Base-by-base conservation (phyloP, 352 stramenopile genomes). In the Pythium angustatum region DNA sequence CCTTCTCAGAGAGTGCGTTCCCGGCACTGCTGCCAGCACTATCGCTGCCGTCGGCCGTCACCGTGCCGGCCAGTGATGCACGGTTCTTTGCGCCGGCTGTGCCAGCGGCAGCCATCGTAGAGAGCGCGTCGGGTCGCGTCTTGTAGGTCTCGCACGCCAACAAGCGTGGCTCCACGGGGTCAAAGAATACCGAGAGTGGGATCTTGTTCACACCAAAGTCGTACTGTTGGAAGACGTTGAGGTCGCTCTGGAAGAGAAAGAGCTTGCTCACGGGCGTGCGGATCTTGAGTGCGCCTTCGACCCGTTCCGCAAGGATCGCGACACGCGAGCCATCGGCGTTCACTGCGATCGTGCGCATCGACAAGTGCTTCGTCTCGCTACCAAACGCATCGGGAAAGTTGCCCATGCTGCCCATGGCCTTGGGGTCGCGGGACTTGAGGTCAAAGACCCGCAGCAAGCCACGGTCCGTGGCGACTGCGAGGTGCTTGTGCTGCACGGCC, bases 271-370 rank as follows among this genome's bases (percentile, higher is more conserved):
- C 66, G 17, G 93, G 94, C 34, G 84, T 85, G 47, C 90, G 85
- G 44, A 97, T 93, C 53, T 86, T 77, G 21, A 96, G 69, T 22
- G 79, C 75, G 12, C 83, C 78, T 71, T 91, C 86, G 22, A 96
- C 72, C 2, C 71, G 70, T 36, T 98, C 88, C 0, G 81, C 78
- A 8, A 98, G 67, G 54, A 98, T 94, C 30, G 80, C 88, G 5
- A 98, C 81, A 33, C 91, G 83, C 10, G 87, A 96, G 6, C 94
- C 94, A 34, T 97, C 91, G 5, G 85, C 79, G 54, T 98, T 98
- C 26, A 93, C 87, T 22, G 76, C 73, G 48, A 91, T 81, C 7
- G 78, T 88, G 21, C 86, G 82, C 64, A 93, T 81, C 0, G 71
- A 77, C 56, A 60, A 64, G 28, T 78, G 74, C 12, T 77, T 87